A percentile compares a stretch with the other conserved stretches of the same genome.
phyloP scores from a whole-genome alignment of 2,329 filamentous ascomycete species.

The Fusarium nelsonii region DNA sequence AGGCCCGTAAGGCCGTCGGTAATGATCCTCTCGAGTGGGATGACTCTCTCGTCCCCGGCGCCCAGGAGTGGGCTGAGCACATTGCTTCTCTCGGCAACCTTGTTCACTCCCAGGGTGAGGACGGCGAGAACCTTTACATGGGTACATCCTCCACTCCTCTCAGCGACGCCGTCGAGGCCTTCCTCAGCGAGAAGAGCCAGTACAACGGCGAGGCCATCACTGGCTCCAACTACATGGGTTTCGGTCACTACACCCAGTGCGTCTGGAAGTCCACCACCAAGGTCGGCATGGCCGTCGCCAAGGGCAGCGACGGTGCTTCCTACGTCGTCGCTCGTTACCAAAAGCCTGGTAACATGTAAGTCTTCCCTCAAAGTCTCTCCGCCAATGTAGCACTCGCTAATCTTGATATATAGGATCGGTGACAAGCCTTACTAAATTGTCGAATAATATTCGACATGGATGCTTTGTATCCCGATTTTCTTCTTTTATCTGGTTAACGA shows the following conservation, averaged over 20 bases:
- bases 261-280: slow-evolving; percentile 46
- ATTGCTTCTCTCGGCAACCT: slow-evolving; percentile 39
- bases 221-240: slow-evolving; percentile 38
- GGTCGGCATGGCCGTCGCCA: slow-evolving; percentile 44
- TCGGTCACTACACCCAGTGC: slow-evolving; percentile 47
- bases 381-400: slow-evolving; percentile 24
- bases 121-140: slow-evolving; percentile 48
- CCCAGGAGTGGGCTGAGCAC: slow-evolving; percentile 44
- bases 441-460: not conserved
- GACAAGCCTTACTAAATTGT: slow-evolving; percentile 38
- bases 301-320: slow-evolving; percentile 29
- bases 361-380: not conserved
- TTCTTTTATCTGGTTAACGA: slow-evolving; percentile 15
- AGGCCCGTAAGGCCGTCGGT: slow-evolving; percentile 42
- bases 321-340: slow-evolving; percentile 46
- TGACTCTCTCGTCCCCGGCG: slow-evolving; percentile 37
- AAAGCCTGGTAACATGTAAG: slow-evolving; percentile 46
- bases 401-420: slow-evolving; percentile 34
- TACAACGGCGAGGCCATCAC: slow-evolving; percentile 42
- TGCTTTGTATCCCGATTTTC: not conserved
- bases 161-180: slow-evolving; percentile 38
- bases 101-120: slow-evolving; percentile 34
- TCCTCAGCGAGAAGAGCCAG: slow-evolving; percentile 43
- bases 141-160: slow-evolving; percentile 31
- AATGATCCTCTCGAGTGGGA: slow-evolving; percentile 41